A percentile compares a stretch with the other conserved stretches of the same genome.
These are phyloP conservation scores for Polygonum maritimum DNA, from an alignment of 148 eudicot species.

Conservation along the genomic window DNA sequence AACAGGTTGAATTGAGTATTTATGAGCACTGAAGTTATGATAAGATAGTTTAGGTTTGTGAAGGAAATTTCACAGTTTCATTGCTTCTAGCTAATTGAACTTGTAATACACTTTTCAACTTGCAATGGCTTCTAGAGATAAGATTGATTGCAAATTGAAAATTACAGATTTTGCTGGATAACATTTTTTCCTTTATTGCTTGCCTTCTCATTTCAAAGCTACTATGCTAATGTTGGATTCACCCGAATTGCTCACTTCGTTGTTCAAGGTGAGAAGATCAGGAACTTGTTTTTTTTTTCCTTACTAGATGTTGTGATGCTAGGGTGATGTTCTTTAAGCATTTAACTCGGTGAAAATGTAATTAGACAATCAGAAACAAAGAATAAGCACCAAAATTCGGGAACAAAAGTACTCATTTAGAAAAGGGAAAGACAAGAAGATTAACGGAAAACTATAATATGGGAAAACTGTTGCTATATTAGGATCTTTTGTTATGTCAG, in stretches of 20 bases:
- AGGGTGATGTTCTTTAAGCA: not conserved
- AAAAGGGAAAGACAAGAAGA: not conserved
- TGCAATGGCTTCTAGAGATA: too few species aligned
- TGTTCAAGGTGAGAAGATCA: not conserved
- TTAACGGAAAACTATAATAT: not conserved
- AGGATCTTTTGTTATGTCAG: too few species aligned
- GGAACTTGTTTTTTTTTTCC: not conserved
- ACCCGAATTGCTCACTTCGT: not conserved
- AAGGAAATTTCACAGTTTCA: too few species aligned
- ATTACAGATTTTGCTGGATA: not conserved
- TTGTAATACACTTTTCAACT: too few species aligned
- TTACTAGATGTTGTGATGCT: not conserved
- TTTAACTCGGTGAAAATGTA: not conserved
- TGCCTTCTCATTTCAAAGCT: not conserved
- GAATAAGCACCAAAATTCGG: not conserved
- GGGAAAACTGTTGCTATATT: too few species aligned
- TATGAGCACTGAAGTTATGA: too few species aligned
- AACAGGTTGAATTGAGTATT: too few species aligned
- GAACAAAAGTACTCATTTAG: not conserved
- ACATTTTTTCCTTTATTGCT: not conserved
- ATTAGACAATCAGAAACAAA: not conserved
- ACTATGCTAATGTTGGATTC: not conserved
- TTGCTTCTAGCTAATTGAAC: too few species aligned
- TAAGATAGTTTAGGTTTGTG: too few species aligned
- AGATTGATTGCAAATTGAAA: too few species aligned